A percentile compares a stretch with the other conserved stretches of the same genome.
Evolutionary conservation across 257 asterid genomes (phyloP).

Genomic region (Gentiana dahurica): DNA sequence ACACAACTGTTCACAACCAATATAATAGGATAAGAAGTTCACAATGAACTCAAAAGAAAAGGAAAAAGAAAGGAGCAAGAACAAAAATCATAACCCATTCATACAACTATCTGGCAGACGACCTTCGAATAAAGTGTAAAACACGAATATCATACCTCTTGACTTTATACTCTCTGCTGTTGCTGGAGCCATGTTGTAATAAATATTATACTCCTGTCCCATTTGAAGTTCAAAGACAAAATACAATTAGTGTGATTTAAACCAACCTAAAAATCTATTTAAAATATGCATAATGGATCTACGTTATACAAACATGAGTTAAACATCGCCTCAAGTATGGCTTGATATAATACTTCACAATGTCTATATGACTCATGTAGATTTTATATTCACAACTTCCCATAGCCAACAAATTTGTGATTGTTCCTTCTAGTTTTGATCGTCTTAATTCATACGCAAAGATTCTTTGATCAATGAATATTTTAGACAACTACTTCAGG

Average conservation of each 20-base stretch:
- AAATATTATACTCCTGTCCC: constrained; percentile 8
- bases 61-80: background rate
- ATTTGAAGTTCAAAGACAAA: background rate
- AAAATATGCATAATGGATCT: background rate
- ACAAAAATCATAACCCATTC: background rate
- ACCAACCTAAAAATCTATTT: background rate
- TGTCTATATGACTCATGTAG: background rate
- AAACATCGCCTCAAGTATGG: background rate
- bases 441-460: no score
- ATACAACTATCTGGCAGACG: background rate
- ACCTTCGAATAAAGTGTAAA: background rate
- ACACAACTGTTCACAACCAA: background rate
- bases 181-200: constrained; percentile 17
- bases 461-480: background rate
- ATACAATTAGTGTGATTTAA: background rate
- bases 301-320: background rate
- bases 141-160: constrained; percentile 8
- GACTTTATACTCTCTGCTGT: constrained; percentile 20
- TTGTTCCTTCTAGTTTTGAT: background rate
- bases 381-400: background rate
- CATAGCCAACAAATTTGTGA: background rate
- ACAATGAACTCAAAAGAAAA: background rate
- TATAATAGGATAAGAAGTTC: background rate
- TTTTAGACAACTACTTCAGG: background rate
- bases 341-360: background rate